Evolutionary conservation across 2,329 filamentous ascomycete species (phyloP).

Genomic region (Plenodomus lindquistii): DNA sequence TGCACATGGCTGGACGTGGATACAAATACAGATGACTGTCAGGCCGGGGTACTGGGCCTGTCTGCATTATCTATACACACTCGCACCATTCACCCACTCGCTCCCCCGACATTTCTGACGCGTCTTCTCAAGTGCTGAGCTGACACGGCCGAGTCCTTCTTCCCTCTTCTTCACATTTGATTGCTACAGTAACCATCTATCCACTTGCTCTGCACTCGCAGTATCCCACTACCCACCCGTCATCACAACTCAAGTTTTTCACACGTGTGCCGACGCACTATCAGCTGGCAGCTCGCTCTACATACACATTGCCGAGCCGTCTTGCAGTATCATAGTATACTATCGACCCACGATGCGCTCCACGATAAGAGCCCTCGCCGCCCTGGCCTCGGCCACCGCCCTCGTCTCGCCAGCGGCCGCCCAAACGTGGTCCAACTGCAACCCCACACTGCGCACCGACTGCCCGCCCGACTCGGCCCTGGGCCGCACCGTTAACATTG

Average conservation of each 20-base stretch:
- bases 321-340: no score
- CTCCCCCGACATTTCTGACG: slow-evolving; percentile 5
- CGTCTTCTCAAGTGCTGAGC: slow-evolving; percentile 26
- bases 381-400: slow-evolving; percentile 45
- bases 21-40: slow-evolving; percentile 34
- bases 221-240: slow-evolving; percentile 6
- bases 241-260: no score
- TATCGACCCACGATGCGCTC: slow-evolving; percentile 40
- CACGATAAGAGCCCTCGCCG: slow-evolving; percentile 39
- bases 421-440: slow-evolving; percentile 61
- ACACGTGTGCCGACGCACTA: slow-evolving; percentile 7
- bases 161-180: no score
- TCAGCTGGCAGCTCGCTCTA: slow-evolving; percentile 3
- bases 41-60: slow-evolving; percentile 16
- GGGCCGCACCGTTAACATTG: slow-evolving; percentile 78
- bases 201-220: slow-evolving; percentile 6
- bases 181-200: slow-evolving; percentile 9
- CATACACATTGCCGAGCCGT: no score
- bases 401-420: slow-evolving; percentile 47
- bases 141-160: neutral
- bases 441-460: slow-evolving; percentile 57
- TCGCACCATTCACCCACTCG: slow-evolving; percentile 2
- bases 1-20: slow-evolving; percentile 40
- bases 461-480: slow-evolving; percentile 81
- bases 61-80: slow-evolving; percentile 26